Evolutionary conservation across 1,284 basidiomycete genomes (phyloP), one percentile per base, ranked within the genome.

Genomic region (Marasmius fiardii): DNA sequence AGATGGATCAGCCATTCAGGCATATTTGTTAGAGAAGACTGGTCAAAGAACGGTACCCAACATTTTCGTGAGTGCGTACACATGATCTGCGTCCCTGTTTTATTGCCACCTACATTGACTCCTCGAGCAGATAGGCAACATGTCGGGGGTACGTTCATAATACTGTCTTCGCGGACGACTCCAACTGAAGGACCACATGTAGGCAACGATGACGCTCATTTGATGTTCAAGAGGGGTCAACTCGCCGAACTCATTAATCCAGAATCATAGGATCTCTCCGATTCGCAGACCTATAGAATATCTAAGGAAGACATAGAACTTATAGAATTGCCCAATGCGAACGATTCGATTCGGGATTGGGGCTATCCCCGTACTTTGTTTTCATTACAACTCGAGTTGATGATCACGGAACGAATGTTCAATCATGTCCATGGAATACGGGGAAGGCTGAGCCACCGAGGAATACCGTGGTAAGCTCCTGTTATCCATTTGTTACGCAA

Each of bases 31-130:
- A 1, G 63, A 80, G 64, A 82, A 82, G 76, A 85, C 85, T 0
- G 74, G 74, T 0, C 86, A 88, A 64, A 67, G 76, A 7, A 83
- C 83, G 12, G 86, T 90, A 2, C 87, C 87, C 43, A 87, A 82
- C 66, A 75, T 89, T 61, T 90, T 86, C 70, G 74, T 89, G 61
- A 78, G 85, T 87, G 60, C 64, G 85, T 78, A 55, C 34, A 24
- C 20, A 53, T 10, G 28, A 18, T 34, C 34, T 23, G 14, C 43
- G 18, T 24, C 37, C 23, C 39, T 31, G 20, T 12, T 12, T 43
- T 50, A n/a, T 23, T 44, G 14, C 16, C 26, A 26, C 53, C 53
- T 16, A 55, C 24, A 33, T 53, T n/a, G 54, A 20, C 26, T 43
- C 16, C 44, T 33, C 54, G n/a, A 41, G 16, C 55, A 86, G 84